Evolutionary conservation across 2,329 filamentous ascomycete genomes (phyloP), one percentile per base, ranked within the genome.

Genomic region (Hypoxylon sp.): DNA sequence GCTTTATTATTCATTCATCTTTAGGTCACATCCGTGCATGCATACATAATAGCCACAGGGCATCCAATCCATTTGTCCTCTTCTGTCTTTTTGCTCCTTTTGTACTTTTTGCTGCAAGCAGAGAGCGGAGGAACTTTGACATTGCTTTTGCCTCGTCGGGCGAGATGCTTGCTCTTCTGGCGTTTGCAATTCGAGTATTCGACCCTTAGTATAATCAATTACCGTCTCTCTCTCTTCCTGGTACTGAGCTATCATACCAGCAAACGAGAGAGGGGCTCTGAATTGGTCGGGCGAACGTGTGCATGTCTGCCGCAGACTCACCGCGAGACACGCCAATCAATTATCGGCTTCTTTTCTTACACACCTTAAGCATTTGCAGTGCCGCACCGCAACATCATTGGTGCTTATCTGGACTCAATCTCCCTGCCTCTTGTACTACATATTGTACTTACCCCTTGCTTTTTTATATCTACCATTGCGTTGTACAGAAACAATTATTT

Each of bases 381-480:
- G 49, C 69, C 63, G 60, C 62, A 58, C 44, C 62, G 30, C 62
- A 71, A 66, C 62, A 61, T 64, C 57, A 71, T 71, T 71, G 69
- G 69, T 71, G 66, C 69, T 71, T 59, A 53, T 69, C 59, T 22
- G 14, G 50, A 53, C 22, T 61, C 65, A 59, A 68, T 66, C 65
- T 68, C 56, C 56, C 65, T 68, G 50, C 61, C 61, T 70, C 65
- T 65, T 70, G 68, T 71, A 71, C 65, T 46, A 71, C 58, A 11
- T 62, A 65, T 27, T 65, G 54, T 61, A 63, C 40, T 55, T 66
- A 66, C 68, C 68, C 65, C 68, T 66, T 71, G 68, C 65, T 44
- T 66, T 66, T 62, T 66, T 58, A 64, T 64, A 61, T 50, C 48
- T 46, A 63, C 35, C 44, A 55, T 58, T 66, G 48, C 35, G 48